These are phyloP conservation scores for Pseudocercospora pini-densiflorae DNA, from an alignment of 2,329 filamentous ascomycete genomes.

Conservation along the genomic window DNA sequence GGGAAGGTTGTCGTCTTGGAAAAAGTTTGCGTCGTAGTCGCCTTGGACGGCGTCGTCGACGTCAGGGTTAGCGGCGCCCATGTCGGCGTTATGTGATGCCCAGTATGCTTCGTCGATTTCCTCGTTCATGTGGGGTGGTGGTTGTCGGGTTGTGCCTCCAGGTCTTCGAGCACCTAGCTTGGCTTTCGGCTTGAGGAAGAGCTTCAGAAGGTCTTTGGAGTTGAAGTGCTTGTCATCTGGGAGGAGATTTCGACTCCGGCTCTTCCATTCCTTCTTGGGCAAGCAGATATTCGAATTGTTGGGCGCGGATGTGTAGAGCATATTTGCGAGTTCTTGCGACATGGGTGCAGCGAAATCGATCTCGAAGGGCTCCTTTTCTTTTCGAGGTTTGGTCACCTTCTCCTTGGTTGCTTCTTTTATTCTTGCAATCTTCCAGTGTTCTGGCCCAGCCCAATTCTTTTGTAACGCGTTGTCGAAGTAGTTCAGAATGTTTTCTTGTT, in stretches of 20 bases:
- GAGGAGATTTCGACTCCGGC: slow-evolving; percentile 87
- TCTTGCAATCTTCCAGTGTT: slow-evolving; percentile 95
- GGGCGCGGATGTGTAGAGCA: slow-evolving; percentile 79
- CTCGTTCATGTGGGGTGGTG: slow-evolving; percentile 59
- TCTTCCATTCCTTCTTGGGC: slow-evolving; percentile 94
- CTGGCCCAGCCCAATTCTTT: slow-evolving; percentile 98
- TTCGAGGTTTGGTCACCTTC: slow-evolving; percentile 71
- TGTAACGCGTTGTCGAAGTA: slow-evolving; percentile 97
- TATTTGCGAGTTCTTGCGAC: slow-evolving; percentile 70
- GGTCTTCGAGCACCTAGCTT: slow-evolving; percentile 72
- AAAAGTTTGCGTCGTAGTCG: slow-evolving; percentile 97
- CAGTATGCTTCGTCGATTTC: slow-evolving; percentile 97
- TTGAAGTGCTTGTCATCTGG: slow-evolving; percentile 99
- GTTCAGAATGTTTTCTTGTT: slow-evolving; percentile 93
- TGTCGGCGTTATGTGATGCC: slow-evolving; percentile 65
- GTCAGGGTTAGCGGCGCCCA: slow-evolving; percentile 40
- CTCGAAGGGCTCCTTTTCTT: slow-evolving; percentile 95
- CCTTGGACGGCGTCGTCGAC: slow-evolving; percentile 66
- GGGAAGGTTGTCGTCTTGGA: slow-evolving; percentile 82
- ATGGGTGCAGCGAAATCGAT: slow-evolving; percentile 86
- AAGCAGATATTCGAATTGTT: slow-evolving; percentile 82
- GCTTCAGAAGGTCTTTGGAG: slow-evolving; percentile 82
- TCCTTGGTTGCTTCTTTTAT: slow-evolving; percentile 76
- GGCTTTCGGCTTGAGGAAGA: slow-evolving; percentile 95
- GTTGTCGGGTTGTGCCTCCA: slow-evolving; percentile 43